Percentiles rank a stretch among this genome's conserved stretches.
phyloP scores from a whole-genome alignment of 805 yeast genomes.

The Zygotorulaspora sp. region DNA sequence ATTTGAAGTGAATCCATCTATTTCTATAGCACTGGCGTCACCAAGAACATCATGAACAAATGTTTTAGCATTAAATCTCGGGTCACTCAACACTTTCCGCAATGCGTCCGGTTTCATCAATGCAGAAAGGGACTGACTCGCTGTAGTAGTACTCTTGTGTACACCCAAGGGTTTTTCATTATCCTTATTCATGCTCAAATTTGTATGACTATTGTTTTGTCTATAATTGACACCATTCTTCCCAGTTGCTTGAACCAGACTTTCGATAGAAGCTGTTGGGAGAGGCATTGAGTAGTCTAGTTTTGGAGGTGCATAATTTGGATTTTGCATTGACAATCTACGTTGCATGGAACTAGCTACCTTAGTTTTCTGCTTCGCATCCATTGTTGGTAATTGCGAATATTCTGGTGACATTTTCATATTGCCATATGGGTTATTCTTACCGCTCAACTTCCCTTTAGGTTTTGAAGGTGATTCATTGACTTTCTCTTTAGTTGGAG shows the following conservation, averaged over 20 bases:
- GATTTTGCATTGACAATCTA: constrained; percentile 41
- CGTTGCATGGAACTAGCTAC: constrained; percentile 42
- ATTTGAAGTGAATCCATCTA: constrained; percentile 61
- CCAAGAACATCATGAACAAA: constrained; percentile 50
- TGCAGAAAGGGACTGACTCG: constrained; percentile 2
- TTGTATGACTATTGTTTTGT: constrained; percentile 13
- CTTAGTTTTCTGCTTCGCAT: constrained; percentile 36
- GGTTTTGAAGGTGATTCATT: constrained; percentile 17
- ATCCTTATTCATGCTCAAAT: neutral
- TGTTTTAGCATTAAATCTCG: constrained; percentile 44
- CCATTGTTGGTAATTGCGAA: constrained; percentile 33
- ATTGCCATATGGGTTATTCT: constrained; percentile 23
- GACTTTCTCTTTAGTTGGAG: constrained; percentile 16
- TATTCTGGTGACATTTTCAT: constrained; percentile 15
- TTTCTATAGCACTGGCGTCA: constrained; percentile 65
- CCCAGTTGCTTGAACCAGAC: constrained; percentile 3
- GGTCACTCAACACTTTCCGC: constrained; percentile 36
- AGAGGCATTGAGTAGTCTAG: constrained; percentile 31
- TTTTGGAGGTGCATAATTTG: constrained; percentile 29
- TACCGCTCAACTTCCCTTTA: constrained; percentile 9
- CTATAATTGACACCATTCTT: constrained; percentile 4
- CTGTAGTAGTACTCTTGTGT: constrained; percentile 8
- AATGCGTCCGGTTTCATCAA: constrained; percentile 26
- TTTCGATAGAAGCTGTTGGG: constrained; percentile 15
- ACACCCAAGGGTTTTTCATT: neutral